phyloP scores from a whole-genome alignment of 441 rosid species.

The Corymbia citriodora region DNA sequence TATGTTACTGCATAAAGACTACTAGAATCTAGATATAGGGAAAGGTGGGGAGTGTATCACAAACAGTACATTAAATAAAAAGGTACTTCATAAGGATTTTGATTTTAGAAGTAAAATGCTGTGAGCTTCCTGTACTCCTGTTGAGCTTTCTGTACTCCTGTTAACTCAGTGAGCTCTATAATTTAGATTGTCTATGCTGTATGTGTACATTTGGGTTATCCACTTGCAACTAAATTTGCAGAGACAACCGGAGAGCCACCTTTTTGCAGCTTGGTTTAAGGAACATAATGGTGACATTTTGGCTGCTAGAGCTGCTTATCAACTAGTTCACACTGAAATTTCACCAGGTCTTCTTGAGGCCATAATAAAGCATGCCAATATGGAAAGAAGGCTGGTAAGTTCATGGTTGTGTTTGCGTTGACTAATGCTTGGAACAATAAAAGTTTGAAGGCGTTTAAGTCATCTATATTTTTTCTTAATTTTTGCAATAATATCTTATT shows the following conservation, averaged over 20 bases:
- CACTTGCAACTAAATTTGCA: slow-evolving; percentile 18
- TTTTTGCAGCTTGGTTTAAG: slow-evolving; percentile 84
- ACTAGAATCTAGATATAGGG: background rate
- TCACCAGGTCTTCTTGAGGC: slow-evolving; percentile 98
- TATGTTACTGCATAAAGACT: background rate
- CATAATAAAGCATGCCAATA: slow-evolving; percentile 88
- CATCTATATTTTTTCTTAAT: too few relatives aligned
- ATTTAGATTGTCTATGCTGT: background rate
- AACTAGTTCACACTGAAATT: slow-evolving; percentile 77
- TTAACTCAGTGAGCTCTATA: background rate
- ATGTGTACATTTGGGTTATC: background rate
- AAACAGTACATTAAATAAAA: background rate
- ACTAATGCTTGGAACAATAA: background rate
- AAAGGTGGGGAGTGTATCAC: background rate
- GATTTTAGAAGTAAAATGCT: background rate
- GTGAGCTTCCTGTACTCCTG: background rate
- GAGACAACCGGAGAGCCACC: slow-evolving; percentile 94
- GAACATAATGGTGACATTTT: slow-evolving; percentile 79
- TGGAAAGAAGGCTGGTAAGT: slow-evolving; percentile 83
- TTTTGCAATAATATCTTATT: background rate
- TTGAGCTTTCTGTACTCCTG: background rate
- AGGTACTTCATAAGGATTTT: background rate
- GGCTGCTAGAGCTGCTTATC: slow-evolving; percentile 90
- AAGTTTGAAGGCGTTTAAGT: background rate
- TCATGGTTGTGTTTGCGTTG: background rate